phyloP scores from a whole-genome alignment of 148 eudicot species.

The Nyssa sinensis region DNA sequence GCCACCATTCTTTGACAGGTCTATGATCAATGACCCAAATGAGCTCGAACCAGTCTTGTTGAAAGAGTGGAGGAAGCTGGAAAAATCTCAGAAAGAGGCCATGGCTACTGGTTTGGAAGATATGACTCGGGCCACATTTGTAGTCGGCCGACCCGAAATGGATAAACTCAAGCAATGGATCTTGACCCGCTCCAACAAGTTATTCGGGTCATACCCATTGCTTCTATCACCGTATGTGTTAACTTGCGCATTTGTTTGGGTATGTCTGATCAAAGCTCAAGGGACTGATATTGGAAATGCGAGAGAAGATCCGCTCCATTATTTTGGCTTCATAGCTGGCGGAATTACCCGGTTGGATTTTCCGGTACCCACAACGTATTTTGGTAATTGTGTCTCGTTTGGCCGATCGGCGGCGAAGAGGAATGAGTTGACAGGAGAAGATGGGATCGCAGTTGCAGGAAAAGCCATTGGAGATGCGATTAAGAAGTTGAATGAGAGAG shows the following conservation, averaged over 20 bases:
- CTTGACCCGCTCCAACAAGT: constrained; percentile 20
- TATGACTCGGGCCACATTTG: constrained; percentile 41
- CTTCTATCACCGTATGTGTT: constrained; percentile 43
- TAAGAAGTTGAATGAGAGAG: constrained; percentile 25
- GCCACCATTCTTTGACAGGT: constrained; percentile 36
- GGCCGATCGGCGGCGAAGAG: constrained; percentile 23
- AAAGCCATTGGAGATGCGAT: constrained; percentile 37
- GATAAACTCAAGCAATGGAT: constrained; percentile 31
- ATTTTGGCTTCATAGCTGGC: constrained; percentile 50
- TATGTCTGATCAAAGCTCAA: constrained; percentile 24
- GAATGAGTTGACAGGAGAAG: constrained; percentile 28
- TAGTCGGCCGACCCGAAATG: constrained; percentile 35
- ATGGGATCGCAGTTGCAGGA: constrained; percentile 48
- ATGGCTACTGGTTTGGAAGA: not conserved
- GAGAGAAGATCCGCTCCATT: constrained; percentile 19
- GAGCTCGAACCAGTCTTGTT: constrained; percentile 26
- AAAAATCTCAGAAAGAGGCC: not conserved
- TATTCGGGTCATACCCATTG: constrained; percentile 19
- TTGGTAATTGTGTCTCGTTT: constrained; percentile 45
- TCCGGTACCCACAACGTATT: constrained; percentile 31
- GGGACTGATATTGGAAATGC: not conserved
- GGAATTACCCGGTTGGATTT: constrained; percentile 38
- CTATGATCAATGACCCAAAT: constrained; percentile 32
- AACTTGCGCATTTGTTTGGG: constrained; percentile 50
- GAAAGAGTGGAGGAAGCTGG: constrained; percentile 14